Percentiles rank a stretch among this genome's conserved stretches.
Conservation (phyloP, 306 rosid species). For the Quercus glauca region DNA sequence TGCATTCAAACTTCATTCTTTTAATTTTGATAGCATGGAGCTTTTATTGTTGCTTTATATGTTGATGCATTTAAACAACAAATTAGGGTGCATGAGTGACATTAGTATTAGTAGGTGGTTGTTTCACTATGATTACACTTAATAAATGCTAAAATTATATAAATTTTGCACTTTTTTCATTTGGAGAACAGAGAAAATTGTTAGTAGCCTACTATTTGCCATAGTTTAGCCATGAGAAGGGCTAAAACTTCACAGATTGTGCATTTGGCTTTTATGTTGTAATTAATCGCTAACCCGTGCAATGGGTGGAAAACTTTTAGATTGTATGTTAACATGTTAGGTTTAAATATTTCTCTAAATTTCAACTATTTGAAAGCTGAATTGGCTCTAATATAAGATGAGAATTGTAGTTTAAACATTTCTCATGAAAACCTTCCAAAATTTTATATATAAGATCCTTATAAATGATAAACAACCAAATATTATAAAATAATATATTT, state of each 20-base stretch:
- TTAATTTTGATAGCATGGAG: neutral
- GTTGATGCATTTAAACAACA: neutral
- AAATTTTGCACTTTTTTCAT: neutral
- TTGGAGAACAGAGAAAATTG: neutral
- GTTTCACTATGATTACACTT: neutral
- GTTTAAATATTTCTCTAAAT: no score
- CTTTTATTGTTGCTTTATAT: neutral
- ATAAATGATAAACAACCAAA: no score
- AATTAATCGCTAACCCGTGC: neutral
- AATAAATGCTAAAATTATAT: neutral
- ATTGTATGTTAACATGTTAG: no score
- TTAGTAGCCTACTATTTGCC: neutral
- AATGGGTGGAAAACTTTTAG: no score
- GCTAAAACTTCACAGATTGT: neutral
- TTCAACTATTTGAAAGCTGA: no score
- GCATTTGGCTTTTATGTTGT: neutral
- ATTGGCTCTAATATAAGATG: no score
- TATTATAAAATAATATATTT: no score
- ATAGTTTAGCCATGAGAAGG: neutral
- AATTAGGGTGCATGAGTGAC: neutral
- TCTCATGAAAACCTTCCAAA: no score
- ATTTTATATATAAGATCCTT: no score
- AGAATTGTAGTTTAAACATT: no score
- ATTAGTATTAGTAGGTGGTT: neutral
- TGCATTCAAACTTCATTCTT: conserved; percentile 8